Evolutionary conservation across 306 rosid genomes (phyloP).

Genomic region (Inga laurina): DNA sequence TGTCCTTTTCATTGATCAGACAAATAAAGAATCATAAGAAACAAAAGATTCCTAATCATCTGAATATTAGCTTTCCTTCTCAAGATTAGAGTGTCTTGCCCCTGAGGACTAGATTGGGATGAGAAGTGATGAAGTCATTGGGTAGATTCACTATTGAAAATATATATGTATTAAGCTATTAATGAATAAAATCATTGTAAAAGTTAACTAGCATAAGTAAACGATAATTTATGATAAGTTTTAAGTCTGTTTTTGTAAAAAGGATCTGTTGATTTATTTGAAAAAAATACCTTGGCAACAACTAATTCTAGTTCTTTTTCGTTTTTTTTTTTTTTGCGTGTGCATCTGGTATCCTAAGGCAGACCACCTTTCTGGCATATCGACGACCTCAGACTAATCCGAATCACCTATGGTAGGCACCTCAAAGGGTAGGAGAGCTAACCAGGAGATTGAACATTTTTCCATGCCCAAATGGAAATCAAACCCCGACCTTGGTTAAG

Average conservation of each 20-base stretch:
- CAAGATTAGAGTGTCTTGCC: background rate
- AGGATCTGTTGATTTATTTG: background rate
- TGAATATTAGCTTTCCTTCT: background rate
- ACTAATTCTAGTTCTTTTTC: background rate
- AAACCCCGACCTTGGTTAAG: no score
- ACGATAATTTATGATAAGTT: background rate
- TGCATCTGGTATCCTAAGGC: no score
- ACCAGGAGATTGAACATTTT: no score
- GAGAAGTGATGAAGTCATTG: background rate
- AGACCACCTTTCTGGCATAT: no score
- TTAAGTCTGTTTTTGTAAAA: background rate
- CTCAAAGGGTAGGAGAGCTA: no score
- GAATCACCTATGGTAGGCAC: no score
- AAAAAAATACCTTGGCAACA: no score
- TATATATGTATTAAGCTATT: background rate
- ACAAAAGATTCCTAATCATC: background rate
- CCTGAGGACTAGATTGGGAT: background rate
- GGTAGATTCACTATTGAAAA: background rate
- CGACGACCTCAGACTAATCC: no score
- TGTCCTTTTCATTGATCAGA: slow-evolving; percentile 18
- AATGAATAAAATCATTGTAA: background rate
- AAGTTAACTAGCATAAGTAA: background rate
- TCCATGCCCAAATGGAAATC: no score
- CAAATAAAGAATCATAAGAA: background rate
- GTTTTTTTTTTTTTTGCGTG: no score